These are phyloP conservation scores for Fusarium paranaense DNA, from an alignment of 2,329 filamentous ascomycete species.

Conservation along the genomic window DNA sequence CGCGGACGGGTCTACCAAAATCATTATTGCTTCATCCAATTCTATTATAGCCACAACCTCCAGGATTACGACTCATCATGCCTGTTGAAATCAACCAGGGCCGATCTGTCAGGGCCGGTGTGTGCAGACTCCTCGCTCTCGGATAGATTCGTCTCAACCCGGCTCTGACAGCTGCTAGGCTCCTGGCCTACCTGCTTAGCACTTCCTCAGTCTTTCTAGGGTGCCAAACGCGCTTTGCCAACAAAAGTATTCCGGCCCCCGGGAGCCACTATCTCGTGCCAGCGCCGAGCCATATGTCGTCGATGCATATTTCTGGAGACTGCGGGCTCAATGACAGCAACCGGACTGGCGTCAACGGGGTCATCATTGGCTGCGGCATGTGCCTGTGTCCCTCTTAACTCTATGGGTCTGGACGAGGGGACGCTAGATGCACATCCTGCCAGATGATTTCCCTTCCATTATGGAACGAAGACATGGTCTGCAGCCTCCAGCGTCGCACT, in stretches of 20 bases:
- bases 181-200: background rate
- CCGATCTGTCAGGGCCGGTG: conserved; percentile 35
- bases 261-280: conserved; percentile 32
- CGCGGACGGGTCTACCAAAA: conserved; percentile 31
- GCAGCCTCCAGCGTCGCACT: conserved; percentile 14
- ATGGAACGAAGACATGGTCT: conserved; percentile 1
- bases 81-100: conserved; percentile 31
- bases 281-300: conserved; percentile 26
- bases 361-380: background rate
- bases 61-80: conserved; percentile 41
- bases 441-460: background rate
- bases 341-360: background rate
- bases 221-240: conserved; percentile 22
- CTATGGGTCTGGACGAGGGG: conserved; percentile 13
- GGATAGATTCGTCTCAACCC: conserved; percentile 15
- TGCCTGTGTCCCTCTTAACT: background rate
- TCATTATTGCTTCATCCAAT: conserved; percentile 33
- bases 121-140: conserved; percentile 22
- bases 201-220: conserved; percentile 20
- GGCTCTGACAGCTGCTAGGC: conserved; percentile 23
- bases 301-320: conserved; percentile 26
- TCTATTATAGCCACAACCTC: conserved; percentile 35
- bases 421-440: background rate
- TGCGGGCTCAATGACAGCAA: background rate
- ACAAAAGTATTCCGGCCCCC: conserved; percentile 31